phyloP scores from a whole-genome alignment of 192 early-diverging fungal species.

The Blastocladiella britannica region DNA sequence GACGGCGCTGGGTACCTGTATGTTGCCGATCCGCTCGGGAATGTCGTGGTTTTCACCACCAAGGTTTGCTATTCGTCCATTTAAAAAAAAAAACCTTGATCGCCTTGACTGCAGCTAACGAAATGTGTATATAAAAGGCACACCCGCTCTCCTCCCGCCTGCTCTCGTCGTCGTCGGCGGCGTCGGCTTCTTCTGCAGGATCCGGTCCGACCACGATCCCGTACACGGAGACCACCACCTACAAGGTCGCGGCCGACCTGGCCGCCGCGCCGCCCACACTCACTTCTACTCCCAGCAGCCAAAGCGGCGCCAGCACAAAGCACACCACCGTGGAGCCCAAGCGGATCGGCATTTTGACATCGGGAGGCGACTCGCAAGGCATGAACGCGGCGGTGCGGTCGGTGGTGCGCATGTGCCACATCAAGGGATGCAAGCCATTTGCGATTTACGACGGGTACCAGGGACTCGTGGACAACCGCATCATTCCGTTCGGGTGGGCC shows the following conservation, averaged over 20 bases:
- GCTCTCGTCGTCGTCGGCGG: constrained; percentile 2
- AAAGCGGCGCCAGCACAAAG: background rate
- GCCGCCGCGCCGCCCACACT: background rate
- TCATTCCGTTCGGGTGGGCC: constrained; percentile 64
- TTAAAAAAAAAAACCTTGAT: constrained; percentile 12
- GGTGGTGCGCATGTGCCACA: constrained; percentile 69
- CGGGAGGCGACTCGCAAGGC: constrained; percentile 86
- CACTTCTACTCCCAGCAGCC: background rate
- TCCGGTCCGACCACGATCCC: constrained; percentile 5
- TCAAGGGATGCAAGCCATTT: constrained; percentile 60
- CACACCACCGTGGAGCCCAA: constrained; percentile 17
- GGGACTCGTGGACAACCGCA: constrained; percentile 75
- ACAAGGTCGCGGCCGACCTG: background rate
- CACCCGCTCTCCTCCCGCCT: constrained; percentile 2
- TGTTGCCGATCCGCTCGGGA: constrained; percentile 58
- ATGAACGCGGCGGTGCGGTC: constrained; percentile 92
- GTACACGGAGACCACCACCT: background rate
- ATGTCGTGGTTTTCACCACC: constrained; percentile 51
- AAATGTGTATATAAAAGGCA: no score
- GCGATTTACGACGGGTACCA: constrained; percentile 92
- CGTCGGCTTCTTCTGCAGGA: background rate
- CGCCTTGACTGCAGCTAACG: constrained; percentile 1
- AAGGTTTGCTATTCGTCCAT: constrained; percentile 25
- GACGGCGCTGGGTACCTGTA: constrained; percentile 23
- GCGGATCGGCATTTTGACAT: constrained; percentile 81